Evolutionary conservation across 805 yeast species (phyloP).

Genomic region (Saccharomyces cerevisiae): DNA sequence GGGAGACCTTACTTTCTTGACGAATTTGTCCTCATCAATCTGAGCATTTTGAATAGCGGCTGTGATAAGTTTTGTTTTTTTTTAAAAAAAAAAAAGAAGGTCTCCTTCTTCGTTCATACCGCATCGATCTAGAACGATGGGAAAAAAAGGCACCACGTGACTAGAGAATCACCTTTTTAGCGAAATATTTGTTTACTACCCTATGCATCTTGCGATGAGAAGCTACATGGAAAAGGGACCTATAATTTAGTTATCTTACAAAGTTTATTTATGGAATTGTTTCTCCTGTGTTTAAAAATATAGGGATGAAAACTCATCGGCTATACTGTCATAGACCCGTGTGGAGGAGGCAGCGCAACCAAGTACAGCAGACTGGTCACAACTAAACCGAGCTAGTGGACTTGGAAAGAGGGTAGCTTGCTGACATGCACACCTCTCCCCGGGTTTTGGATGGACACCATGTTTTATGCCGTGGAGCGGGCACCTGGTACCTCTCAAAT

Average conservation of each 20-base stretch:
- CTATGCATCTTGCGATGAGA: not conserved
- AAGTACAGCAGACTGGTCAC: not conserved
- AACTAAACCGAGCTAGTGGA: conserved; percentile 6
- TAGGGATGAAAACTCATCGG: not conserved
- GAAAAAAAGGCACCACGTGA: not conserved
- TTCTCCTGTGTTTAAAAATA: not conserved
- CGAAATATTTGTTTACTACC: not conserved
- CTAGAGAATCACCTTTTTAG: not conserved
- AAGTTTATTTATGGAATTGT: not conserved
- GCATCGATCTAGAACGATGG: not conserved
- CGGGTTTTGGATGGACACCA: conserved; percentile 10
- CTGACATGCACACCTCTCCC: conserved; percentile 13
- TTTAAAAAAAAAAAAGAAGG: not conserved
- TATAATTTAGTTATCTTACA: not conserved
- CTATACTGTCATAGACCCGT: not conserved
- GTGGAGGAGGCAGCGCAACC: not conserved
- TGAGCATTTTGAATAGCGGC: not conserved
- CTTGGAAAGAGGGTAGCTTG: conserved; percentile 13
- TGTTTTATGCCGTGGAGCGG: conserved; percentile 15
- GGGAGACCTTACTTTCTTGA: not conserved
- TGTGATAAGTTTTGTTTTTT: not conserved
- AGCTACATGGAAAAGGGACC: not conserved
- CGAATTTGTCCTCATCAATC: not conserved
- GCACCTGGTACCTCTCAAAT: conserved; percentile 15
- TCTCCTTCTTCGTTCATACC: not conserved